Evolutionary conservation across 768 basidiomycete species (phyloP), one percentile per base, ranked within the genome.

Genomic region (Boletus subparvulus): DNA sequence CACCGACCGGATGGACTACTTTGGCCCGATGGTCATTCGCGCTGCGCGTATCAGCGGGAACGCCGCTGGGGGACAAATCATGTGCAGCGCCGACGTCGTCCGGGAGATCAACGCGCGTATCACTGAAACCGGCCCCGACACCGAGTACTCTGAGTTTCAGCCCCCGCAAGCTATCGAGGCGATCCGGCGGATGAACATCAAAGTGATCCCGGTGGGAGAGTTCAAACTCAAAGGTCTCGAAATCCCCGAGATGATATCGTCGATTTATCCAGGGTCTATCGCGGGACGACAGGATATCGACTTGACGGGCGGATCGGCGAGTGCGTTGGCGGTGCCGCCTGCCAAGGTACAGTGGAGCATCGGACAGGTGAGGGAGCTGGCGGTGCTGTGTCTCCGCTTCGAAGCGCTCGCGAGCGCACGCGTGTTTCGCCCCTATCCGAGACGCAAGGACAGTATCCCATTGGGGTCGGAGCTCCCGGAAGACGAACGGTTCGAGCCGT

Each of bases 1-100:
- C 67, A 96, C 94, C 5, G 78, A 86, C 56, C 88, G 97, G 44
- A 98, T 99, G 97, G 96, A 98, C 71, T 98, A 98, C 73, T 92
- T 96, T 65, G 95, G 95, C 0, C 88, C 94, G 1, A 92, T 97
- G 84, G 93, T 96, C 62, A 98, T 98, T 72, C 90, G 94, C 33
- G 81, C 95, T 0, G 86, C 96, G 6, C 83, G 96, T 40, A 91
- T 99, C 65, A 83, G 79, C 57, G 85, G 87, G 21, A 82, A 78
- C 55, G 94, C 97, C 1, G 84, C 85, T 10, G 97, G 97, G 8
- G 97, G 97, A 0, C 93, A 98, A 71, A 92, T 98, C 68, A 88
- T 90, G 83, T 88, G 91, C 66, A 94, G 91, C 66, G 82, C 85
- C 4, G 94, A 97, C 55, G 86, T 95, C 61, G 79, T 94, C 50